These are phyloP conservation scores for Farysia itapuensis DNA, from an alignment of 1,284 basidiomycete species.

Conservation along the genomic window DNA sequence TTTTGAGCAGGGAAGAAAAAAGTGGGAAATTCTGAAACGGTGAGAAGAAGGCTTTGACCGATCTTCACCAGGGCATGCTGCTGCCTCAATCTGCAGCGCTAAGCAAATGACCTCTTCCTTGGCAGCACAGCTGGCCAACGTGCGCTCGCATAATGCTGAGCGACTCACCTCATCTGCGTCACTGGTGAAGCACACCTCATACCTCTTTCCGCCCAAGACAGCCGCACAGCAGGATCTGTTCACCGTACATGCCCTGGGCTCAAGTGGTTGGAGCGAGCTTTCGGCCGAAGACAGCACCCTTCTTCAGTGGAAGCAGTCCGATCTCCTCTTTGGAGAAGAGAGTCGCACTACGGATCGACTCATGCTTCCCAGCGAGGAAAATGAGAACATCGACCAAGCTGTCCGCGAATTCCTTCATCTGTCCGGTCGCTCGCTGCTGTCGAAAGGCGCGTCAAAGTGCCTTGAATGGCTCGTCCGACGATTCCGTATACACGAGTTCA, in stretches of 20 bases:
- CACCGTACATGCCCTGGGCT: slow-evolving; percentile 78
- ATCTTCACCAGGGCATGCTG: too few species aligned
- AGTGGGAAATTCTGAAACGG: too few species aligned
- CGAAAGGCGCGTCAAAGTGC: slow-evolving; percentile 79
- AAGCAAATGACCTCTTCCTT: slow-evolving; percentile 72
- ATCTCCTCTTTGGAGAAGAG: slow-evolving; percentile 77
- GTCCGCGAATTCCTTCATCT: slow-evolving; percentile 71
- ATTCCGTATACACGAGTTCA: slow-evolving; percentile 94
- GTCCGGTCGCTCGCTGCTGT: slow-evolving; percentile 78
- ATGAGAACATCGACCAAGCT: slow-evolving; percentile 67
- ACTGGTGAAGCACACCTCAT: slow-evolving; percentile 70
- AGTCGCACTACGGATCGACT: slow-evolving; percentile 79
- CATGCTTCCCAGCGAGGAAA: slow-evolving; percentile 71
- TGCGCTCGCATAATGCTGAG: slow-evolving; percentile 76
- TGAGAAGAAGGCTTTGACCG: too few species aligned
- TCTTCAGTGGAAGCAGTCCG: slow-evolving; percentile 63
- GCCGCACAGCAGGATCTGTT: slow-evolving; percentile 66
- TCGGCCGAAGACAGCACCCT: slow-evolving; percentile 53
- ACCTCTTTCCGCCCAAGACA: slow-evolving; percentile 69
- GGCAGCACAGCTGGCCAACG: slow-evolving; percentile 77
- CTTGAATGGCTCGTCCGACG: slow-evolving; percentile 93
- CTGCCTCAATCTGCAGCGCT: too few species aligned
- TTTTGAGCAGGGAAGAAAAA: too few species aligned
- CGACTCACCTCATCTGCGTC: slow-evolving; percentile 69
- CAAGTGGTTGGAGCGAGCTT: slow-evolving; percentile 75